A percentile compares a stretch with the other conserved stretches of the same genome.
phyloP scores from a whole-genome alignment of 495 filamentous ascomycete genomes.

The Trichodelitschia bisporula region DNA sequence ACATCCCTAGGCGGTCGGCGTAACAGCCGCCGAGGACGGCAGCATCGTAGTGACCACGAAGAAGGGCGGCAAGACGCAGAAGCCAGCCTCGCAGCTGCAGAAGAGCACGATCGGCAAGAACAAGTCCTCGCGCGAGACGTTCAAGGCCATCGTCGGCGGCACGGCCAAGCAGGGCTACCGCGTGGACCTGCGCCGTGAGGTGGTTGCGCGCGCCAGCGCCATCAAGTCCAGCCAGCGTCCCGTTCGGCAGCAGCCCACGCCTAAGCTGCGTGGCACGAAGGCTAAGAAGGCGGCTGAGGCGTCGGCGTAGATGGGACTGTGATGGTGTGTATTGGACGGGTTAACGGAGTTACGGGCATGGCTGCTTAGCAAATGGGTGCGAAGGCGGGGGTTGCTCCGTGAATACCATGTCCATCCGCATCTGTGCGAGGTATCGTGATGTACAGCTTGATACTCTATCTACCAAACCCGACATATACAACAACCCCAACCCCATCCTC shows the following conservation, averaged over 20 bases:
- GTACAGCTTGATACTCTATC: too few species aligned
- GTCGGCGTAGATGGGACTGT: slow-evolving; percentile 22
- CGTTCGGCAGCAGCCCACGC: slow-evolving; percentile 42
- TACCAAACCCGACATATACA: too few species aligned
- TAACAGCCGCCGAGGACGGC: slow-evolving; percentile 39
- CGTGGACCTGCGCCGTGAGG: slow-evolving; percentile 61
- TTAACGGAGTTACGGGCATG: too few species aligned
- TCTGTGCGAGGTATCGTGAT: too few species aligned
- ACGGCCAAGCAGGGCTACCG: slow-evolving; percentile 54
- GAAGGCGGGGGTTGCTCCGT: too few species aligned
- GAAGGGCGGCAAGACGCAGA: slow-evolving; percentile 42
- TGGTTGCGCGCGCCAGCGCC: slow-evolving; percentile 71
- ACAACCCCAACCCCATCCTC: too few species aligned
- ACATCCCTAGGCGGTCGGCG: slow-evolving; percentile 68
- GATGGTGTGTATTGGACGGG: too few species aligned
- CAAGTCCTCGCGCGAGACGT: slow-evolving; percentile 59
- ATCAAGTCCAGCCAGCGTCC: slow-evolving; percentile 55
- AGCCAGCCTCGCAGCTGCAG: slow-evolving; percentile 39
- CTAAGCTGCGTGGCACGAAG: slow-evolving; percentile 58
- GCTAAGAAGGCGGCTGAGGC: slow-evolving; percentile 48
- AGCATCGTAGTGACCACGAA: slow-evolving; percentile 59
- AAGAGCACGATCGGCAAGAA: slow-evolving; percentile 40
- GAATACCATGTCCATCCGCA: too few species aligned
- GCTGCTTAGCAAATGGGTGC: too few species aligned
- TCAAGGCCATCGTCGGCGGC: slow-evolving; percentile 54